Conservation (phyloP, 805 yeast species). For the Nakazawaea anatomiae region DNA sequence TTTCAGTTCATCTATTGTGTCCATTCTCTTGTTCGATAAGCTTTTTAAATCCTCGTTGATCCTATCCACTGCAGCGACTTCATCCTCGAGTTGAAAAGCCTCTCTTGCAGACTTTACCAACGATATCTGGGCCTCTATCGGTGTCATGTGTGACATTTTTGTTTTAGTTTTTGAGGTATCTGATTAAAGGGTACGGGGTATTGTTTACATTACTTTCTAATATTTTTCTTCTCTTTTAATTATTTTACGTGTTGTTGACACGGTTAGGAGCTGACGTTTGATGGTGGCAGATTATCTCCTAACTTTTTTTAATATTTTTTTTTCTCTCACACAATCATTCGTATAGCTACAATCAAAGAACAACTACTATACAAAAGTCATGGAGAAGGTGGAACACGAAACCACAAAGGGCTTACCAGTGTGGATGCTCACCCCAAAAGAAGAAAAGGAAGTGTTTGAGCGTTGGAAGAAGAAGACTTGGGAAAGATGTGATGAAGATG, state of each 20-base stretch:
- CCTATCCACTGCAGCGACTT: constrained; percentile 37
- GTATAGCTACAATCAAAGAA: too few species aligned
- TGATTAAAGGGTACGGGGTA: too few species aligned
- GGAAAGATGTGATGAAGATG: constrained; percentile 60
- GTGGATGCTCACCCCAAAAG: constrained; percentile 74
- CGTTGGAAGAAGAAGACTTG: constrained; percentile 67
- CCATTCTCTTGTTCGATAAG: constrained; percentile 24
- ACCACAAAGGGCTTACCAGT: constrained; percentile 45
- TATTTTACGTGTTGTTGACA: neutral
- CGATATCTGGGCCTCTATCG: neutral
- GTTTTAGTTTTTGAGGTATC: neutral
- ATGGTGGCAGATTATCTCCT: too few species aligned
- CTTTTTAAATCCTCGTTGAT: constrained; percentile 32
- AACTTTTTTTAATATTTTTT: neutral
- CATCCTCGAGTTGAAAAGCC: constrained; percentile 47
- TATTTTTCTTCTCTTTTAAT: neutral
- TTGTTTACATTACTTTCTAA: neutral
- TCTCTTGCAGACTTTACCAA: constrained; percentile 37
- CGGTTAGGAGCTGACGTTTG: neutral
- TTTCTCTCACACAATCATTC: neutral
- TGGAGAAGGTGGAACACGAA: constrained; percentile 19
- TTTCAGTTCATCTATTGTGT: constrained; percentile 18
- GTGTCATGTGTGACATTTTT: neutral
- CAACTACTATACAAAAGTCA: neutral
- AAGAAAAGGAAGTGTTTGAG: constrained; percentile 66